Evolutionary conservation across 2,329 filamentous ascomycete genomes (phyloP).

Genomic region (Claviceps quebecensis): DNA sequence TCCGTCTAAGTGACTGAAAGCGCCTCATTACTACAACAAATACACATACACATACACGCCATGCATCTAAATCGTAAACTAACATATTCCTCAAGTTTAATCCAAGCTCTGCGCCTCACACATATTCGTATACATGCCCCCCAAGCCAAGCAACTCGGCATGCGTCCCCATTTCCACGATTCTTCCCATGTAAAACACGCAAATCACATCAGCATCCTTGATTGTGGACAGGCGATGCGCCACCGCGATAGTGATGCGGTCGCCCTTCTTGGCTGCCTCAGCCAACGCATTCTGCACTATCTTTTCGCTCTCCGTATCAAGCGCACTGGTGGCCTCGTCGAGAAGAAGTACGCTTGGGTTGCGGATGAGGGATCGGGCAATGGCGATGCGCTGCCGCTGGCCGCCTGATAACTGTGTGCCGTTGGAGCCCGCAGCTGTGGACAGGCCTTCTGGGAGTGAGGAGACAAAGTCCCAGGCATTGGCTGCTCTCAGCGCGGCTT

Average conservation of each 20-base stretch:
- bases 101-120: neutral
- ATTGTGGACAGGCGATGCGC: conserved; percentile 86
- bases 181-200: conserved; percentile 41
- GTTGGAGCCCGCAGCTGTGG: conserved; percentile 68
- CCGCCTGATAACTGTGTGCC: conserved; percentile 9
- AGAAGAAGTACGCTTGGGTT: conserved; percentile 86
- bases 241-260: conserved; percentile 88
- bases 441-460: conserved; percentile 83
- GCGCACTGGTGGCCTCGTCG: conserved; percentile 81
- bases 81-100: neutral
- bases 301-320: conserved; percentile 91
- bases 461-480: conserved; percentile 42
- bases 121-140: conserved; percentile 36
- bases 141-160: conserved; percentile 33
- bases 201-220: conserved; percentile 53
- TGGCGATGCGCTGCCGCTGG: conserved; percentile 10
- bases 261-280: conserved; percentile 58
- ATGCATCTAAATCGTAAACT: too few relatives aligned
- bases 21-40: too few relatives aligned
- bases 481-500: conserved; percentile 30
- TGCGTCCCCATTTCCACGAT: conserved; percentile 46
- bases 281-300: conserved; percentile 77
- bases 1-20: too few relatives aligned
- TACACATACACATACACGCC: too few relatives aligned
- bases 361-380: conserved; percentile 41